Evolutionary conservation across 345 rosid species (phyloP), one percentile per base, ranked within the genome.

Genomic region (Clausena lansium): DNA sequence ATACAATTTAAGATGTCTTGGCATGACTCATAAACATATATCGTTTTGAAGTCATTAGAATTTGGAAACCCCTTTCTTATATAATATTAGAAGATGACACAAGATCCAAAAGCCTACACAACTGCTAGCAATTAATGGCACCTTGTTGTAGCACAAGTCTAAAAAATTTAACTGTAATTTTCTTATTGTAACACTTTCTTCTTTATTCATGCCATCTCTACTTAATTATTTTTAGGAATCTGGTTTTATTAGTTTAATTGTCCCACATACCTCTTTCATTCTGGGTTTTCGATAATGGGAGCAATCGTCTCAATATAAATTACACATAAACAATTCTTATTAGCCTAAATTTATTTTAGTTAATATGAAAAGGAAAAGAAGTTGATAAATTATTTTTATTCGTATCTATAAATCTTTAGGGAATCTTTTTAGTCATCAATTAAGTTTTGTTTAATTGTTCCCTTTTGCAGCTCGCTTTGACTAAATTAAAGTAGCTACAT

Each of bases 101-200:
- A 74, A 70, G 84, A 85, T 83, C 84, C 86, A 72, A 79, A 83
- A 73, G 59, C 71, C 79, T 78, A 60, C 30, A 57, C 30, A 70
- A 47, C 61, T 65, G 52, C 63, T 38, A 62, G 50, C 38, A 5
- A 6, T 82, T 15, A 67, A 41, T 74, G 52, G 33, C 70, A 69
- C 50, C 58, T 73, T 58, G 19, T 20, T 67, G 17, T 63, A 73
- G 8, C 27, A 8, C 28, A 45, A 17, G 24, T 47, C 70, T 35
- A 20, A 17, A 64, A 27, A 62, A 27, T 10, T 27, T 60, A 13
- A 1, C 4, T 13, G 50, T 45, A 13, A 45, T 45, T 45, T 45
- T 45, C 50, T 45, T 45, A 45, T 13, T 0, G 50, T 45, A 45
- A 45, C 50, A 45, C 17, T 45, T 45, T 32, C 67, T 62, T 62